Evolutionary conservation across 352 stramenopile genomes (phyloP).

Genomic region (Hyaloperonospora arabidopsidis): DNA sequence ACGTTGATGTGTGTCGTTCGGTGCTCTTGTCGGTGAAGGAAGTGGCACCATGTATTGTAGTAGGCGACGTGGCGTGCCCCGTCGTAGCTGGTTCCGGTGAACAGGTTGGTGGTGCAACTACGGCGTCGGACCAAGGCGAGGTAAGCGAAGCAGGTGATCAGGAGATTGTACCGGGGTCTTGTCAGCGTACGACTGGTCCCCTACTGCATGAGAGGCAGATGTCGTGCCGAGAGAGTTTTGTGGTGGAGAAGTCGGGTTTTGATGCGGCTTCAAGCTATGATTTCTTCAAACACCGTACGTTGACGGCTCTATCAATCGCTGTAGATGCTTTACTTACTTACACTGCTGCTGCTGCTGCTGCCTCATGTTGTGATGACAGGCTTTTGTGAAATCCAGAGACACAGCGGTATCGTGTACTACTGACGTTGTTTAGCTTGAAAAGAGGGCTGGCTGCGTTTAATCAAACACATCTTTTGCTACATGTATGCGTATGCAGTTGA

Average conservation of each 20-base stretch:
- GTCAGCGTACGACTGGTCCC: slow-evolving; percentile 36
- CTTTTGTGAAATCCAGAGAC: slow-evolving; percentile 27
- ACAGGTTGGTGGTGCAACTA: slow-evolving; percentile 3
- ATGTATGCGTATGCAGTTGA: background rate
- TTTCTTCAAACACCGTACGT: slow-evolving; percentile 69
- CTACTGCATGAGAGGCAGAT: slow-evolving; percentile 41
- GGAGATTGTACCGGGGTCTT: slow-evolving; percentile 35
- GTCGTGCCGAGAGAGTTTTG: slow-evolving; percentile 42
- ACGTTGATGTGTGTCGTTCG: slow-evolving; percentile 41
- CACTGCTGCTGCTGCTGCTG: background rate
- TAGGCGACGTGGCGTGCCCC: slow-evolving; percentile 52
- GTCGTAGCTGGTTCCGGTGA: slow-evolving; percentile 24
- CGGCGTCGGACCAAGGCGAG: slow-evolving; percentile 2
- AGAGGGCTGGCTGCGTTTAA: slow-evolving; percentile 11
- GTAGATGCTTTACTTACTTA: background rate
- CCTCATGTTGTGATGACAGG: slow-evolving; percentile 3
- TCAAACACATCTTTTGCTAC: slow-evolving; percentile 20
- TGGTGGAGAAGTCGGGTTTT: slow-evolving; percentile 41
- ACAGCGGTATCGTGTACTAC: slow-evolving; percentile 26
- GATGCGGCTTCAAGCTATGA: slow-evolving; percentile 48
- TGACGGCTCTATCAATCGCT: background rate
- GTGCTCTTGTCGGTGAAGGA: slow-evolving; percentile 52
- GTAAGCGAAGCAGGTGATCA: slow-evolving; percentile 5
- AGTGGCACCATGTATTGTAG: slow-evolving; percentile 42
- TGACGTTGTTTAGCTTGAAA: slow-evolving; percentile 10